Percentiles rank a stretch among this genome's conserved stretches.
Evolutionary conservation across 1,284 basidiomycete genomes (phyloP).

Genomic region (Cryptococcus maquisensis): DNA sequence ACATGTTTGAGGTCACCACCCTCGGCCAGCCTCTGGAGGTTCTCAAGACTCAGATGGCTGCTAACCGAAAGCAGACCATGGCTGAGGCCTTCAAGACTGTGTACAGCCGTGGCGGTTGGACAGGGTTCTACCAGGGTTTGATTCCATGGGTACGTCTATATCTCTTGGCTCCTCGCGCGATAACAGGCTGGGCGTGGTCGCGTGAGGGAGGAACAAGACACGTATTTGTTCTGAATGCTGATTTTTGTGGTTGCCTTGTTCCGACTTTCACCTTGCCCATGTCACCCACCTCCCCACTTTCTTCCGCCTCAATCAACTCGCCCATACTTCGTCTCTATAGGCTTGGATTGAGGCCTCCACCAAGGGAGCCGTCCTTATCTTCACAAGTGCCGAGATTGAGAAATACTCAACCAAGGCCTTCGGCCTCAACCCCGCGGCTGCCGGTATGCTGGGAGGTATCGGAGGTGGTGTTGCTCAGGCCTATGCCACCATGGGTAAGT

Average conservation of each 20-base stretch:
- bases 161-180: neutral
- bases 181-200: no score
- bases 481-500: conserved; percentile 97
- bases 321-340: conserved; percentile 50
- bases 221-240: neutral
- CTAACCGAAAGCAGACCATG: conserved; percentile 88
- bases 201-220: neutral
- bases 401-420: conserved; percentile 58
- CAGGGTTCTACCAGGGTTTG: conserved; percentile 95
- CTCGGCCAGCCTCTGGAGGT: conserved; percentile 98
- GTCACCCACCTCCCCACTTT: neutral
- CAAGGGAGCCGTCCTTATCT: conserved; percentile 93
- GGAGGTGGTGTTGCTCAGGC: conserved; percentile 96
- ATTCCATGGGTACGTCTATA: conserved; percentile 82
- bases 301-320: neutral
- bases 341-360: conserved; percentile 99
- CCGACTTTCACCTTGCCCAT: neutral
- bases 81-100: conserved; percentile 76
- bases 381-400: conserved; percentile 94
- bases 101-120: conserved; percentile 83
- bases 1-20: conserved; percentile 88
- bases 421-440: conserved; percentile 72
- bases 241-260: neutral
- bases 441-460: conserved; percentile 94
- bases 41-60: conserved; percentile 97